Evolutionary conservation across 1,139 yeast genomes (phyloP).

Genomic region (Hyphopichia khmerensis): DNA sequence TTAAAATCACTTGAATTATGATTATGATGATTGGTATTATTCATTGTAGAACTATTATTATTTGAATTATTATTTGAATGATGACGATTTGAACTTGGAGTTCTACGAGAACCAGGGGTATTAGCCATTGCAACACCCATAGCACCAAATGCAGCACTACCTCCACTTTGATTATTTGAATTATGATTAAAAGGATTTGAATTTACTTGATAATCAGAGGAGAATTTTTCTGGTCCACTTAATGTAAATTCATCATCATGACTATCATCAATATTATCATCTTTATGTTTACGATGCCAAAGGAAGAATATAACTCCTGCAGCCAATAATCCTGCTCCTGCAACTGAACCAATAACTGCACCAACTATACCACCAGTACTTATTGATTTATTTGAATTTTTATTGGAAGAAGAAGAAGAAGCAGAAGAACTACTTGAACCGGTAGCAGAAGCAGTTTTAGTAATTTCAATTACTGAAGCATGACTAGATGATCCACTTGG

Average conservation of each 20-base stretch:
- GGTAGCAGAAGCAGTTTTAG: slow-evolving; percentile 10
- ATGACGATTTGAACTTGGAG: slow-evolving; percentile 1
- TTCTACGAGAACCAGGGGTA: neutral
- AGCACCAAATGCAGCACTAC: slow-evolving; percentile 11
- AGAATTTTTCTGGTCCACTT: slow-evolving; percentile 29
- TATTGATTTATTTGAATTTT: slow-evolving; percentile 20
- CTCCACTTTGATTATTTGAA: slow-evolving; percentile 4
- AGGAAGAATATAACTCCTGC: slow-evolving; percentile 41
- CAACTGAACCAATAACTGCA: slow-evolving; percentile 61
- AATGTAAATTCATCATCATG: slow-evolving; percentile 38
- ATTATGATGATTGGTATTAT: slow-evolving; percentile 3
- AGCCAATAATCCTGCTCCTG: slow-evolving; percentile 45
- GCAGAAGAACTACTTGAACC: slow-evolving; percentile 4
- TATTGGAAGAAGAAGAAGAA: slow-evolving; percentile 9
- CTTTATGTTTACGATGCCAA: slow-evolving; percentile 35
- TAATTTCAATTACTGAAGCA: slow-evolving; percentile 4
- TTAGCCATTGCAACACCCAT: slow-evolving; percentile 9
- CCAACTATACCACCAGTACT: slow-evolving; percentile 75
- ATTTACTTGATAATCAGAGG: slow-evolving; percentile 12
- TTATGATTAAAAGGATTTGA: slow-evolving; percentile 24
- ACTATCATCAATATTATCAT: slow-evolving; percentile 27
- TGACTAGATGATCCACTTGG: slow-evolving; percentile 1
- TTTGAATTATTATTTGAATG: slow-evolving; percentile 5
- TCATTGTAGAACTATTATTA: slow-evolving; percentile 1
- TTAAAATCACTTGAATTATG: slow-evolving; percentile 7